Conservation (phyloP, 345 rosid species). For the Cardiospermum halicacabum region DNA sequence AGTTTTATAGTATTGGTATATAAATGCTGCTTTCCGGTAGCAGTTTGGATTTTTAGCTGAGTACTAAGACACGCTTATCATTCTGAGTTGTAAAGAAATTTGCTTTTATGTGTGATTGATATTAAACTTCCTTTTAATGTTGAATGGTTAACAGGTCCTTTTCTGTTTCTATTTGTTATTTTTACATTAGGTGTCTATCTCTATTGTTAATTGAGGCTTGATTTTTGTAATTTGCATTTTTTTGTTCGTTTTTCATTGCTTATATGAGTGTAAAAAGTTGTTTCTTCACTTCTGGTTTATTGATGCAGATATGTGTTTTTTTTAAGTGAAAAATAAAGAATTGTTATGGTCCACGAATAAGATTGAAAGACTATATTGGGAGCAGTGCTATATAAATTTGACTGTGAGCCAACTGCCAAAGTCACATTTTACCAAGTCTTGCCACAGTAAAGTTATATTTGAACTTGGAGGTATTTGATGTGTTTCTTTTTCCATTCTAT, state of each 20-base stretch:
- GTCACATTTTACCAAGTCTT: slow-evolving; percentile 47
- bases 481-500: too few species aligned
- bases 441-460: slow-evolving; percentile 51
- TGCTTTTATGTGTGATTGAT: too few species aligned
- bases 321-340: slow-evolving; percentile 83
- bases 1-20: neutral
- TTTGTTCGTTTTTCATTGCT: neutral
- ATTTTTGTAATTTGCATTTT: neutral
- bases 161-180: too few species aligned
- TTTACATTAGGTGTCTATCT: too few species aligned
- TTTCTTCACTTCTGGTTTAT: neutral
- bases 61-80: too few species aligned
- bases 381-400: slow-evolving; percentile 87
- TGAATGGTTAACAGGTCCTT: too few species aligned
- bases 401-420: slow-evolving; percentile 70
- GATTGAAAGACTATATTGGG: slow-evolving; percentile 69
- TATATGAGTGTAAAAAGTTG: neutral
- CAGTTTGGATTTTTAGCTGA: neutral
- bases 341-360: slow-evolving; percentile 85
- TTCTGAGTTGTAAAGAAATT: too few species aligned
- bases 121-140: too few species aligned
- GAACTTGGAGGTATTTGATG: slow-evolving; percentile 78
- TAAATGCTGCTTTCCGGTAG: too few species aligned
- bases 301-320: slow-evolving; percentile 76
- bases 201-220: neutral